Conservation (phyloP, 2,329 filamentous ascomycete species). For the Neospermospora avenae region DNA sequence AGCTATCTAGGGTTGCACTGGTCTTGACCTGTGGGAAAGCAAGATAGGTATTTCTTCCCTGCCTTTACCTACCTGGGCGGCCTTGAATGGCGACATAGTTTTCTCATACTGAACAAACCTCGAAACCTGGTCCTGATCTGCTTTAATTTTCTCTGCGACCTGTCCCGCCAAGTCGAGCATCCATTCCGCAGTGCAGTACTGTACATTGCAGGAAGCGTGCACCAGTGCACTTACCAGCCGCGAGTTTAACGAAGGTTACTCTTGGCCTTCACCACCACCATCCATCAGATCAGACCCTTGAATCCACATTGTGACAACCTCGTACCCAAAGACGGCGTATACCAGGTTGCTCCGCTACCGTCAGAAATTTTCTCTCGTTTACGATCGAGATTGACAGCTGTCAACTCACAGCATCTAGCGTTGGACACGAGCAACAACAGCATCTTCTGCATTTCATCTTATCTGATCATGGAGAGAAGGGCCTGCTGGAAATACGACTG, state of each 20-base stretch:
- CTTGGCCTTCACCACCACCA: constrained; percentile 15
- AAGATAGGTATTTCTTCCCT: background rate
- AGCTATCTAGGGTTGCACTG: constrained; percentile 1
- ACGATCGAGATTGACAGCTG: background rate
- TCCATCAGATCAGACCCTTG: constrained; percentile 11
- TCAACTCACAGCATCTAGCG: background rate
- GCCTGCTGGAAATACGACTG: constrained; percentile 8
- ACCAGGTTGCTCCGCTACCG: constrained; percentile 11
- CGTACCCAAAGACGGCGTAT: constrained; percentile 17
- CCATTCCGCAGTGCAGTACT: background rate
- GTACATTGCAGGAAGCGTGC: background rate
- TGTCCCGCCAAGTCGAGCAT: background rate
- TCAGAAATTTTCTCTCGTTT: constrained; percentile 10
- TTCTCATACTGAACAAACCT: constrained; percentile 12
- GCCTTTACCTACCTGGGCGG: constrained; percentile 2
- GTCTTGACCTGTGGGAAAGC: background rate
- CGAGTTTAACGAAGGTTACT: constrained; percentile 21
- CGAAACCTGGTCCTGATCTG: background rate
- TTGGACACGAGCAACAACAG: background rate
- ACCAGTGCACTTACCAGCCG: background rate
- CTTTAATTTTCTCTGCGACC: background rate
- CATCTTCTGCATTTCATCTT: constrained; percentile 10
- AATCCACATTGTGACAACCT: constrained; percentile 15
- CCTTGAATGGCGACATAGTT: constrained; percentile 24
- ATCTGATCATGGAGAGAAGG: constrained; percentile 22